Evolutionary conservation across 1,139 yeast genomes (phyloP).

Genomic region (Saccharomycopsis hybrid): DNA sequence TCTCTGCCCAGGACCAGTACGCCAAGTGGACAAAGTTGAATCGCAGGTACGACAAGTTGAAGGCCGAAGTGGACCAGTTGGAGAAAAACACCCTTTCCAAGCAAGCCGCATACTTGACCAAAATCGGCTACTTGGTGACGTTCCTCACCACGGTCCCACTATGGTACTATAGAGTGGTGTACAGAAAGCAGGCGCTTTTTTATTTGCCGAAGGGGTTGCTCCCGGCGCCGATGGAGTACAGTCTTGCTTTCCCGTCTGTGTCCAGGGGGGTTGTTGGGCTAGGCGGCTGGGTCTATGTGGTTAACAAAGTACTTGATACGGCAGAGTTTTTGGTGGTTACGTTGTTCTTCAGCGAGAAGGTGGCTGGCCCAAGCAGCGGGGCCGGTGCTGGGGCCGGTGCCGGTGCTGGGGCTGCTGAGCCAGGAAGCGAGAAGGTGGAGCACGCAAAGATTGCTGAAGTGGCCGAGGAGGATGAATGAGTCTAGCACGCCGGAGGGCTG

Average conservation of each 20-base stretch:
- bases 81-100: constrained; percentile 27
- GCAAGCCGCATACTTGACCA: constrained; percentile 18
- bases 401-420: too few species aligned
- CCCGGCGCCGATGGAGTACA: constrained; percentile 52
- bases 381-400: too few species aligned
- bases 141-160: constrained; percentile 38
- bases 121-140: constrained; percentile 29
- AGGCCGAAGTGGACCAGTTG: constrained; percentile 43
- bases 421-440: too few species aligned
- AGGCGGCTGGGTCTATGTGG: constrained; percentile 20
- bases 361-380: constrained; percentile 12
- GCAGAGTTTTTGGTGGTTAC: constrained; percentile 12
- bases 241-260: constrained; percentile 55
- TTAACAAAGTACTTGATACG: constrained; percentile 10
- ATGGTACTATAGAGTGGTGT: constrained; percentile 48
- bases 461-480: too few species aligned
- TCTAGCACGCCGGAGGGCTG: too few species aligned
- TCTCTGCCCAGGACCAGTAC: constrained; percentile 89
- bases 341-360: constrained; percentile 4
- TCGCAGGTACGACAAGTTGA: constrained; percentile 57
- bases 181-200: constrained; percentile 52
- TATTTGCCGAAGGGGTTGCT: constrained; percentile 54
- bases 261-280: constrained; percentile 48
- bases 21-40: constrained; percentile 95
- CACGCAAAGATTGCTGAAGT: too few species aligned